Base-by-base conservation (phyloP, 1,284 basidiomycete species). In the Ustilago lituana region DNA sequence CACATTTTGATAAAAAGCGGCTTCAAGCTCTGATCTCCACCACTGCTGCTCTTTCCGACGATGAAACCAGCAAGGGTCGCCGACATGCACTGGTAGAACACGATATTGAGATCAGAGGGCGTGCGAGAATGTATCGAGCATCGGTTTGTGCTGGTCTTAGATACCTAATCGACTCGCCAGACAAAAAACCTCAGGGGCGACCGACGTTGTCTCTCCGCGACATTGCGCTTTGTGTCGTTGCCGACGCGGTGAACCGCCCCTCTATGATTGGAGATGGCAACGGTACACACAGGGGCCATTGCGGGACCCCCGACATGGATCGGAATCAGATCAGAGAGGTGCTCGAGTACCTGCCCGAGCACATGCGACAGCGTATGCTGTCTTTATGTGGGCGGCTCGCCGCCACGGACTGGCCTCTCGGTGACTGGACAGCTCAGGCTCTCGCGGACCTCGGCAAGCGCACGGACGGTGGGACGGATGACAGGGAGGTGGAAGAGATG, bases 161-260 rank as follows among this genome's bases (percentile, higher is more conserved):
- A 26, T 35, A 29, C 2, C 17, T 53, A 5, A 32, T 27, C 23
- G 49, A 52, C 6, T n/a, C 15, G 2, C 4, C 26, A 12, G 15
- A n/a, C 11, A 4, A 2, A 8, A 1, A 14, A 3, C 33, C 3
- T 5, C n/a, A 29, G 11, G 7, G 19, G 0, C 12, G 19, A 20
- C 10, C 26, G 8, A 23, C 23, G 12, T 26, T 50, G 2, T 35
- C 45, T 9, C 44, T 70, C 10, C 35, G 57, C 15, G 62, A 65
- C n/a, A 57, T 65, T 50, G 43, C 67, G 22, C 44, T 70, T 1
- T 62, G 62, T 22, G 58, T 60, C 2, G 59, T 70, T 7, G 62
- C 66, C 15, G 60, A 69, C 27, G 45, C 44, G 1, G 33, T 69
- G 19, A 63, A 63, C 19, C 22, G 48, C 8, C 59, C 58, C 0